A percentile compares a stretch with the other conserved stretches of the same genome.
Conservation (phyloP, 2,329 filamentous ascomycete genomes). For the Xylaria multiplex region DNA sequence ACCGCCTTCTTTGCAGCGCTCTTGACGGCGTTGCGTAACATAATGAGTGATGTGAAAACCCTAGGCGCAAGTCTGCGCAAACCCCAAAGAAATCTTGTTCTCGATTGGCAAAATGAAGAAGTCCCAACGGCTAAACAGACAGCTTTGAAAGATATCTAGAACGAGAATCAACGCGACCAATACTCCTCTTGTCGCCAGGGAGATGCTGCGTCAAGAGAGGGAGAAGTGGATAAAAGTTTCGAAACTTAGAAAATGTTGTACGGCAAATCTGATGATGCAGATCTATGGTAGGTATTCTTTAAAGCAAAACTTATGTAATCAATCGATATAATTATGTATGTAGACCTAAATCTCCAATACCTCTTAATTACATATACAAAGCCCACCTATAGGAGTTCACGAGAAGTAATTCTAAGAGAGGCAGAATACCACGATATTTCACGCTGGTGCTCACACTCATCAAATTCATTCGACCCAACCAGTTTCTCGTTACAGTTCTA, state of each 20-base stretch:
- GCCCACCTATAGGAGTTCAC: too few species aligned
- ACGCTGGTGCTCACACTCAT: too few species aligned
- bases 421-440: too few species aligned
- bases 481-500: too few species aligned
- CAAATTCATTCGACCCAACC: too few species aligned
- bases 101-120: conserved; percentile 10
- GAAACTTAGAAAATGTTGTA: not conserved
- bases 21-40: conserved; percentile 63
- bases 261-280: conserved; percentile 6
- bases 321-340: not conserved
- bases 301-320: not conserved
- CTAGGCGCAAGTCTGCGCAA: conserved; percentile 20
- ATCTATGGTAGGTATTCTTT: conserved; percentile 17
- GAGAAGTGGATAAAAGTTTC: not conserved
- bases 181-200: not conserved
- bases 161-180: not conserved
- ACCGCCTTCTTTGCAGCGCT: conserved; percentile 69
- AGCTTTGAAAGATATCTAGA: not conserved
- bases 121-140: not conserved
- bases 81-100: not conserved
- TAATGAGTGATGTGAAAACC: conserved; percentile 45
- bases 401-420: too few species aligned
- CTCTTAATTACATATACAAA: conserved; percentile 3
- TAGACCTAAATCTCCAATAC: not conserved
- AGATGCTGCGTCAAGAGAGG: not conserved